Percentiles rank a stretch among this genome's conserved stretches.
Conservation (phyloP, 176 grass and related monocot species). For the Chrysopogon serrulatus region DNA sequence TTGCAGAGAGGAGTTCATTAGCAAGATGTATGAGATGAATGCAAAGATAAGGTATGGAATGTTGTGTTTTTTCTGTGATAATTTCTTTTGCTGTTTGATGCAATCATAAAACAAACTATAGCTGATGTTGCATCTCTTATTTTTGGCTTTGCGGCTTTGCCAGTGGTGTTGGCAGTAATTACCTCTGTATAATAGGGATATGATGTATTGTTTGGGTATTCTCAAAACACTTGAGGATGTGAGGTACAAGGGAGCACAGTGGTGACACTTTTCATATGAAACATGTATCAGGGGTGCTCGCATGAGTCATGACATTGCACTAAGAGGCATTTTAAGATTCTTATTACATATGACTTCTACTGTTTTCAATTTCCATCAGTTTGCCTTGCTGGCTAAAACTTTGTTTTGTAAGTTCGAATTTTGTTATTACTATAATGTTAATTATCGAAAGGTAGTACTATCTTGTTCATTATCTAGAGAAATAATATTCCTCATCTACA, state of each 20-base stretch:
- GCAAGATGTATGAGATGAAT: conserved; percentile 64
- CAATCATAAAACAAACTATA: neutral
- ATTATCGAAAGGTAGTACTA: neutral
- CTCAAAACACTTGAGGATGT: neutral
- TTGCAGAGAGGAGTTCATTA: conserved; percentile 62
- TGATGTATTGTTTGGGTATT: neutral
- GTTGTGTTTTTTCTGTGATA: neutral
- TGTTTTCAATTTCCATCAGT: neutral
- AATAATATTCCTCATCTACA: conserved; percentile 31
- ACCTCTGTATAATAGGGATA: neutral
- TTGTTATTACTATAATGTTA: neutral
- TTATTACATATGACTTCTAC: neutral
- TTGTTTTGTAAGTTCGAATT: neutral
- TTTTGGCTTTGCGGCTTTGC: neutral
- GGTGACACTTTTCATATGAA: neutral
- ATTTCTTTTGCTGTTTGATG: neutral
- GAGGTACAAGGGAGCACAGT: neutral
- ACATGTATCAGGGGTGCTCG: neutral
- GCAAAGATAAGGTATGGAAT: conserved; percentile 61
- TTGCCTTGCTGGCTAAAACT: conserved; percentile 1
- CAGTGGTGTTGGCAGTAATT: neutral
- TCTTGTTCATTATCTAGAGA: neutral
- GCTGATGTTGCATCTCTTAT: neutral
- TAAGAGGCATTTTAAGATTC: neutral
- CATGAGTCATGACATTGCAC: neutral